Evolutionary conservation across 176 grass and related monocot genomes (phyloP).

Genomic region (Urochloa ruziziensis): DNA sequence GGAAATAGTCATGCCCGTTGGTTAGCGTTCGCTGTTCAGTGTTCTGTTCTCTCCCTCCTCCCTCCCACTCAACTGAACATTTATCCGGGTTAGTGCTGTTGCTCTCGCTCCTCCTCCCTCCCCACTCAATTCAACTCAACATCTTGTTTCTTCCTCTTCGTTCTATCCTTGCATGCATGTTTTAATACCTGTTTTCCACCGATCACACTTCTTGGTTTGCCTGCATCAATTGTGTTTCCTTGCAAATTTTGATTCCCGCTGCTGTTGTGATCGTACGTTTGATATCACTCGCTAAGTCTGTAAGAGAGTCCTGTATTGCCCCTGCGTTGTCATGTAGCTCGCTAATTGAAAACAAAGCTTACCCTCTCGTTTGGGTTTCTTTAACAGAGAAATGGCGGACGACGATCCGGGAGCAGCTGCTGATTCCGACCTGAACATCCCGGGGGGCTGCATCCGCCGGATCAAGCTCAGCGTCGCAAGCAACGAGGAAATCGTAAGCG

Average conservation of each 20-base stretch:
- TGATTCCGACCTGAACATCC: background rate
- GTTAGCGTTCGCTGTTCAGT: too few relatives aligned
- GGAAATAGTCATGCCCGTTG: too few relatives aligned
- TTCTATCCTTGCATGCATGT: too few relatives aligned
- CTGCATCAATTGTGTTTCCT: too few relatives aligned
- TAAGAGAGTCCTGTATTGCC: background rate
- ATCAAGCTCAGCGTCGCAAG: slow-evolving; percentile 3
- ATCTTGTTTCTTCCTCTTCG: too few relatives aligned
- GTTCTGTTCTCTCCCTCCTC: too few relatives aligned
- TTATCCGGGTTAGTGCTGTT: too few relatives aligned
- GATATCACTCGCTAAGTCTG: background rate
- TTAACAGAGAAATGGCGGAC: slow-evolving; percentile 3
- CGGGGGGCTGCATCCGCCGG: slow-evolving; percentile 1
- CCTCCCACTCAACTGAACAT: too few relatives aligned
- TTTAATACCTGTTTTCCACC: background rate
- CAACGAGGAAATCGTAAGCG: slow-evolving; percentile 27
- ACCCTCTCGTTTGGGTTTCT: background rate
- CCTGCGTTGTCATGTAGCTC: background rate
- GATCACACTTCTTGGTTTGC: background rate
- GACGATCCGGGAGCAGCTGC: background rate
- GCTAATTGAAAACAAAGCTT: background rate
- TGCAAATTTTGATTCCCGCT: background rate
- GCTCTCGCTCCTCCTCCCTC: too few relatives aligned
- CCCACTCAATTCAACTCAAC: too few relatives aligned
- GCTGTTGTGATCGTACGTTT: background rate